These are phyloP conservation scores for Talaromyces sp. DNA, from an alignment of 2,329 filamentous ascomycete species.

Conservation along the genomic window DNA sequence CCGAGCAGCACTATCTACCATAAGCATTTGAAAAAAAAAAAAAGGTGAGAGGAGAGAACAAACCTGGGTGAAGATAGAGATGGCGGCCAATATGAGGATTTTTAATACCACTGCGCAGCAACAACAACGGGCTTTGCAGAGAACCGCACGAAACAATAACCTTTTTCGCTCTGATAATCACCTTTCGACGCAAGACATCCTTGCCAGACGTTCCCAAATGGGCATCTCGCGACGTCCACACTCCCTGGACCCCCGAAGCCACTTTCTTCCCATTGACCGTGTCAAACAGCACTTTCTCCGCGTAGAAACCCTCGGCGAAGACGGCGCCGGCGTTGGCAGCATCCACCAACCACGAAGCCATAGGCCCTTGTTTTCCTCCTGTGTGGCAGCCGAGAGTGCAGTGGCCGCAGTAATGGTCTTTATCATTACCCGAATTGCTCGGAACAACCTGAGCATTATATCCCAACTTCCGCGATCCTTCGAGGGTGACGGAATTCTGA, in stretches of 20 bases:
- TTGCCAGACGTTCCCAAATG: constrained; percentile 54
- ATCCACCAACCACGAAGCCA: constrained; percentile 71
- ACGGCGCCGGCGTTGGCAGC: constrained; percentile 70
- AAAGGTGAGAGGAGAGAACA: constrained; percentile 16
- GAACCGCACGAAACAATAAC: constrained; percentile 75
- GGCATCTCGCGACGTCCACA: constrained; percentile 68
- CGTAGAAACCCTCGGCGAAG: constrained; percentile 79
- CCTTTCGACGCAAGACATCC: constrained; percentile 50
- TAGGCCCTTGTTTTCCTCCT: constrained; percentile 72
- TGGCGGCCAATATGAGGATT: constrained; percentile 79
- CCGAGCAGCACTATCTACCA: constrained; percentile 32
- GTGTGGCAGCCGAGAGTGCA: constrained; percentile 57
- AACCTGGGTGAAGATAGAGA: constrained; percentile 74
- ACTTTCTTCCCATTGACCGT: constrained; percentile 45
- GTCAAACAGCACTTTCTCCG: constrained; percentile 66
- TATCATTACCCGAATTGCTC: constrained; percentile 67
- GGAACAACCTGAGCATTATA: constrained; percentile 65
- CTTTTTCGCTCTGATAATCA: constrained; percentile 72
- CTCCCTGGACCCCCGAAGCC: constrained; percentile 67
- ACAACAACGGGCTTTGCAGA: constrained; percentile 69
- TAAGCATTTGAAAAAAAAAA: neutral
- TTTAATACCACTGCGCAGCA: constrained; percentile 72
- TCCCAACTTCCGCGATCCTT: constrained; percentile 68
- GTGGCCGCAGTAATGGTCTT: constrained; percentile 68
- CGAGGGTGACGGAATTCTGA: constrained; percentile 65